phyloP scores from a whole-genome alignment of 306 rosid genomes.

The Cucurbita ficifolia region DNA sequence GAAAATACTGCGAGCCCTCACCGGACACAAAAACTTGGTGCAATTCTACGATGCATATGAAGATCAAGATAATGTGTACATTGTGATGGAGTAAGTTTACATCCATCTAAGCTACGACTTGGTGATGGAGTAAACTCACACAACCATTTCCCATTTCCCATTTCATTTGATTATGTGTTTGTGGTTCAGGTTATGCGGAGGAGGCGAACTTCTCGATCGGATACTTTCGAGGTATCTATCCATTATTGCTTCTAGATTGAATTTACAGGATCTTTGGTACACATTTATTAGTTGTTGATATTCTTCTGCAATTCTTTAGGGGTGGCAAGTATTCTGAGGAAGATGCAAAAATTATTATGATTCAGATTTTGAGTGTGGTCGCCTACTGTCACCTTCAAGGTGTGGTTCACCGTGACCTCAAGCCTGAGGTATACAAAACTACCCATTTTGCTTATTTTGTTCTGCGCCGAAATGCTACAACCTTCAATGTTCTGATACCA shows the following conservation, averaged over 20 bases:
- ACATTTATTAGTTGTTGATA: neutral
- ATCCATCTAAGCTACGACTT: neutral
- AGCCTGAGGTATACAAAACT: constrained; percentile 49
- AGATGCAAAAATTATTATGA: constrained; percentile 30
- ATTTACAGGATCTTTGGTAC: neutral
- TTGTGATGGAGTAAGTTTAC: constrained; percentile 89
- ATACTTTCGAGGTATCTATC: constrained; percentile 72
- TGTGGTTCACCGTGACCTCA: constrained; percentile 43
- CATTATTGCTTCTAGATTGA: neutral
- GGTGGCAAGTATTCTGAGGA: constrained; percentile 52
- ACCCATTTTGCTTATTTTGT: neutral
- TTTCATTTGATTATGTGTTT: constrained; percentile 11
- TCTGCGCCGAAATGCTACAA: too few relatives aligned
- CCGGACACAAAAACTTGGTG: constrained; percentile 74
- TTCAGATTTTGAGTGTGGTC: constrained; percentile 24
- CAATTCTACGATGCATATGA: constrained; percentile 83
- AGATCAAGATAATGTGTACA: constrained; percentile 65
- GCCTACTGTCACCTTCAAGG: constrained; percentile 35
- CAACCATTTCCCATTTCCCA: neutral
- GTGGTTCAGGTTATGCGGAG: constrained; percentile 64
- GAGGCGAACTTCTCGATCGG: constrained; percentile 87
- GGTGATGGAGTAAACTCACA: constrained; percentile 71
- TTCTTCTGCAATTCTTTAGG: constrained; percentile 25
- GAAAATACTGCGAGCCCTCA: constrained; percentile 61
- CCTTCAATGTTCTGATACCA: too few relatives aligned